These are phyloP conservation scores for Pythium insidiosum DNA, from an alignment of 352 stramenopile species.

Conservation along the genomic window DNA sequence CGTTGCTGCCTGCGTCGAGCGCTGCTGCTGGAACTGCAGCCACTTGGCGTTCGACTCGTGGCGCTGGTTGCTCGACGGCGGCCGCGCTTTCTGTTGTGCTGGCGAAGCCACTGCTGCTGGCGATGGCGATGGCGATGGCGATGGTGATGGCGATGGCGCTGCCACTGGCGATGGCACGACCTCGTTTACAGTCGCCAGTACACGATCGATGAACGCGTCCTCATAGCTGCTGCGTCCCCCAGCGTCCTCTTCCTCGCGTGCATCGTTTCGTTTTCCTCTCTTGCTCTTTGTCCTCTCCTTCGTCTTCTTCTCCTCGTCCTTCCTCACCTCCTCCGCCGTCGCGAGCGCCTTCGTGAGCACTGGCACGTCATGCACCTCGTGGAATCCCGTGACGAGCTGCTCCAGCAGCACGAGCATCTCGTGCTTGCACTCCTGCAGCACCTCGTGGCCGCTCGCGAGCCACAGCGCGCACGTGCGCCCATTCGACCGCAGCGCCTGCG, in stretches of 20 bases:
- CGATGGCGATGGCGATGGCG: no score
- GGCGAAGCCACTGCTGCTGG: no score
- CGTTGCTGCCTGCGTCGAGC: constrained; percentile 5
- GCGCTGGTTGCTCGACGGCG: constrained; percentile 19
- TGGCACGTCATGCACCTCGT: constrained; percentile 81
- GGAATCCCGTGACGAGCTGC: constrained; percentile 91
- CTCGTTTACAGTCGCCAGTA: constrained; percentile 60
- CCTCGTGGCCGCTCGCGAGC: constrained; percentile 89
- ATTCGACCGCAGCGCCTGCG: constrained; percentile 45
- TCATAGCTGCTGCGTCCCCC: no score
- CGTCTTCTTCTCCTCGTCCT: no score
- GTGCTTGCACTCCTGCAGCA: constrained; percentile 91
- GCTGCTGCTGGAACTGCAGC: constrained; percentile 28
- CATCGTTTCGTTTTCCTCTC: constrained; percentile 12
- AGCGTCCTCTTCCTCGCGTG: no score
- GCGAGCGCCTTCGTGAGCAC: no score
- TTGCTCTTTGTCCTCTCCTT: constrained; percentile 1
- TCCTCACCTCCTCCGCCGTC: no score
- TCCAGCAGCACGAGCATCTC: constrained; percentile 85
- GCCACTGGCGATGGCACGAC: constrained; percentile 13
- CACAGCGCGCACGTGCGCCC: constrained; percentile 49
- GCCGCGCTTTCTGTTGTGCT: background rate
- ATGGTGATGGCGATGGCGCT: no score
- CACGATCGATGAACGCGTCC: constrained; percentile 84
- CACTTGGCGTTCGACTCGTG: constrained; percentile 28